Percentiles rank a stretch among this genome's conserved stretches.
Evolutionary conservation across 768 basidiomycete genomes (phyloP).

Genomic region (Candolleomyces aberdarensis): DNA sequence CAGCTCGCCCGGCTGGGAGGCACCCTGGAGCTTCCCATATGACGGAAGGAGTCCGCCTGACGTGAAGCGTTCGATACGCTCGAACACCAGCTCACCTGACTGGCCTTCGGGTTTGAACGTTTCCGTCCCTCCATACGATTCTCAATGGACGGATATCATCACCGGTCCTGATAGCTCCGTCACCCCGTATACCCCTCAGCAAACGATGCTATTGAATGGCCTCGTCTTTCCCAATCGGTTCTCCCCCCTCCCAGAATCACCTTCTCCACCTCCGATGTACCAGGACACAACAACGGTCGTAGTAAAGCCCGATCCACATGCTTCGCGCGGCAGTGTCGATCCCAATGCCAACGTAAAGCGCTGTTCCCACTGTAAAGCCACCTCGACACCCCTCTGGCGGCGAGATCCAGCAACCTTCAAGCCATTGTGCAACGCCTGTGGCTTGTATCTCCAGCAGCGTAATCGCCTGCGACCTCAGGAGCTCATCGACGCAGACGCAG

Average conservation of each 20-base stretch:
- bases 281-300: slow-evolving; percentile 16
- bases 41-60: not conserved
- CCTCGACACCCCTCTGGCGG: slow-evolving; percentile 47
- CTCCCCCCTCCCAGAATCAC: slow-evolving; percentile 30
- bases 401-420: slow-evolving; percentile 43
- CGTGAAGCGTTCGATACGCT: slow-evolving; percentile 4
- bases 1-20: slow-evolving; percentile 3
- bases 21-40: not conserved
- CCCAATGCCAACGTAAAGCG: slow-evolving; percentile 30
- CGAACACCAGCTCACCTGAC: slow-evolving; percentile 8
- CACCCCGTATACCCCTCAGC: slow-evolving; percentile 21
- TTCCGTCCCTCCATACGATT: slow-evolving; percentile 25
- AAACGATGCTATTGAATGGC: slow-evolving; percentile 21
- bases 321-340: slow-evolving; percentile 26
- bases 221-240: slow-evolving; percentile 28
- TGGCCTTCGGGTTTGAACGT: slow-evolving; percentile 14
- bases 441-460: slow-evolving; percentile 45
- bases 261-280: slow-evolving; percentile 27
- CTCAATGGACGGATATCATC: slow-evolving; percentile 23
- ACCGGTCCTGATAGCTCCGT: slow-evolving; percentile 22
- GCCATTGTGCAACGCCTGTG: slow-evolving; percentile 47
- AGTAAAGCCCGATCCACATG: slow-evolving; percentile 13
- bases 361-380: slow-evolving; percentile 47
- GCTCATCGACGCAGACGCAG: slow-evolving; percentile 46
- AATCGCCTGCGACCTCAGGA: slow-evolving; percentile 46